A percentile compares a stretch with the other conserved stretches of the same genome.
These are phyloP conservation scores for Aspergillus latus DNA, from an alignment of 2,329 filamentous ascomycete species.

Conservation along the genomic window DNA sequence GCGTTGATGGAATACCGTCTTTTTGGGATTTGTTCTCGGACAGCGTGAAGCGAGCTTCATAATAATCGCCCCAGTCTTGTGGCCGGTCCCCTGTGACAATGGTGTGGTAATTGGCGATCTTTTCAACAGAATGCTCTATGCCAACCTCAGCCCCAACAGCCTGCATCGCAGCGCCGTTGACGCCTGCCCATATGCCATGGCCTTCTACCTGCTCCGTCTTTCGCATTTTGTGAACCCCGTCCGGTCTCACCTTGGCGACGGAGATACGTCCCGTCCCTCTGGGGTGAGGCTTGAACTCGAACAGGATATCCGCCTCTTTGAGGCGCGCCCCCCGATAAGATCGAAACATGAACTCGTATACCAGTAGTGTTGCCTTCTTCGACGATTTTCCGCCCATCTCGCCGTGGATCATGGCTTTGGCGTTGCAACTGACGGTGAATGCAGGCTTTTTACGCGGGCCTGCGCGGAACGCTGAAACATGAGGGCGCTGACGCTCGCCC, in stretches of 20 bases:
- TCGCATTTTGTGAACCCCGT: not conserved
- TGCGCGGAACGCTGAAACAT: not conserved
- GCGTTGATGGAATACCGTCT: not conserved
- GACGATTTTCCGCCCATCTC: not conserved
- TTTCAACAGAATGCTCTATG: not conserved
- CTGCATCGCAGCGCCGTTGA: not conserved
- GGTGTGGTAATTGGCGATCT: not conserved
- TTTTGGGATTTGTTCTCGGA: not conserved
- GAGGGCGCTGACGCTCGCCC: not conserved
- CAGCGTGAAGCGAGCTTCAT: not conserved
- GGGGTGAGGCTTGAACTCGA: not conserved
- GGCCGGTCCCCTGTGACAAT: not conserved
- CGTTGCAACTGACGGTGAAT: slow-evolving; percentile 7
- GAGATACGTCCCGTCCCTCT: not conserved
- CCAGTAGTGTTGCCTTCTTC: not conserved
- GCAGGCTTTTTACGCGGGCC: not conserved
- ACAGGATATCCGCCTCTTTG: slow-evolving; percentile 1
- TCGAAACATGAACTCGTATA: slow-evolving; percentile 4
- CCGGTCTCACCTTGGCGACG: slow-evolving; percentile 1
- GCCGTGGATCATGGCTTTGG: slow-evolving; percentile 1
- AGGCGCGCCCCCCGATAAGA: not conserved
- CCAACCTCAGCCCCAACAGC: not conserved
- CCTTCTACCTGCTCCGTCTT: not conserved
- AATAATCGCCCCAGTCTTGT: slow-evolving; percentile 1
- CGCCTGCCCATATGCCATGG: not conserved